Evolutionary conservation across 1,284 basidiomycete genomes (phyloP), one percentile per base, ranked within the genome.

Genomic region (Earliella scabrosa): DNA sequence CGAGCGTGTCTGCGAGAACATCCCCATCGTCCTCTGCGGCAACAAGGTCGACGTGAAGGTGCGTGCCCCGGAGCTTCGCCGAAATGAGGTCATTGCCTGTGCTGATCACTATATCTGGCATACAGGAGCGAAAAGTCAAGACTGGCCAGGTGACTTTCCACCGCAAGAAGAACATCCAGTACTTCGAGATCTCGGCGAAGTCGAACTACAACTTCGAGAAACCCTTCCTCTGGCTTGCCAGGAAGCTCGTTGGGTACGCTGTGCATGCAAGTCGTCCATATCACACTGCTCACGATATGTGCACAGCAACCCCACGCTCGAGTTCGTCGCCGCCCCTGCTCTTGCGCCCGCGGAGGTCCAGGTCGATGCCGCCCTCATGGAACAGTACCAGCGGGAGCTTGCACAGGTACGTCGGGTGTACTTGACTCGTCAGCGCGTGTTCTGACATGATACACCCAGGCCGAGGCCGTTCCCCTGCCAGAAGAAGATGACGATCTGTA

Each of bases 121-220:
- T 63, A 41, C 72, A 98, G 96, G 97, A 99, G 79, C 93, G 97
- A 66, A 99, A 99, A 86, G 97, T 99, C 66, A 99, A 99, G 86
- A 99, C 97, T 36, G 93, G 92, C 54, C 89, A 92, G 53, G 97
- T 99, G 59, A 99, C 97, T 56, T 99, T 99, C 92, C 97, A 99
- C 85, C 87, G 97, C 74, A 99, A 99, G 92, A 99, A 99, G 87
- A 98, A 97, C 81, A 86, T 99, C 58, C 97, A 99, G 76, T 99
- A 99, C 85, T 99, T 97, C 74, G 97, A 99, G 74, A 99, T 99
- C 71, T 98, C 96, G 5, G 97, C 97, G 63, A 99, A 99, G 80
- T 98, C 95, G 51, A 99, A 99, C 86, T 99, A 99, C 81, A 99
- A 99, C 85, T 99, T 99, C 73, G 97, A 99, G 81, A 98, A 99